A percentile compares a stretch with the other conserved stretches of the same genome.
These are phyloP conservation scores for Angomonas ambiguus DNA, from an alignment of 208 protist species.

Conservation along the genomic window DNA sequence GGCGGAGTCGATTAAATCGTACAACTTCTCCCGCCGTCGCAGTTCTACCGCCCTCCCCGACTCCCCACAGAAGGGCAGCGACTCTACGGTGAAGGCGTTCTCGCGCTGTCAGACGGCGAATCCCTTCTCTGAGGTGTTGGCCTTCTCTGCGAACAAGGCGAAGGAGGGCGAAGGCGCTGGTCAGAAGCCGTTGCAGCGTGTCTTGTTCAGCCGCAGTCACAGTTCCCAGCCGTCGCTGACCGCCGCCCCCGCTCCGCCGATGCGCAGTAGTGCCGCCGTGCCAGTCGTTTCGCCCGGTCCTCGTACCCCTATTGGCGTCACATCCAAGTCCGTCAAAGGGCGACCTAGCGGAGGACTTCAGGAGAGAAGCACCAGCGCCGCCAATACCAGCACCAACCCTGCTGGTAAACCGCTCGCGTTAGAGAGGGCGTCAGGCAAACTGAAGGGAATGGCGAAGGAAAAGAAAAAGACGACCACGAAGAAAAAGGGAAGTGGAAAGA, in stretches of 20 bases:
- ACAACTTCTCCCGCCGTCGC: conserved; percentile 49
- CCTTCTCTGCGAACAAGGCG: conserved; percentile 2
- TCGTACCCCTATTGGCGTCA: conserved; percentile 12
- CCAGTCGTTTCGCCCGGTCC: conserved; percentile 11
- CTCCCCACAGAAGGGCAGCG: background rate
- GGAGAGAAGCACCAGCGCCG: conserved; percentile 44
- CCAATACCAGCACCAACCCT: conserved; percentile 21
- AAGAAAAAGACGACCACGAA: background rate
- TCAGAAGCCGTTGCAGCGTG: background rate
- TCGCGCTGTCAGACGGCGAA: conserved; percentile 28
- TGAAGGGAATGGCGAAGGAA: conserved; percentile 5
- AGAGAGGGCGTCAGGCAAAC: background rate
- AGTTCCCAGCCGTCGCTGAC: background rate
- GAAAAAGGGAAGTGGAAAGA: conserved; percentile 1
- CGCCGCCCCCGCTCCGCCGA: background rate
- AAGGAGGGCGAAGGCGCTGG: background rate
- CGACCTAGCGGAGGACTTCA: conserved; percentile 18
- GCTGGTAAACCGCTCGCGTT: background rate
- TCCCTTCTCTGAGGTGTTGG: background rate
- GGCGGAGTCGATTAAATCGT: conserved; percentile 36
- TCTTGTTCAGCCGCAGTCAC: conserved; percentile 15
- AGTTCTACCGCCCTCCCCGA: conserved; percentile 12
- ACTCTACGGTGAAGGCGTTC: conserved; percentile 9
- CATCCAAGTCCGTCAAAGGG: conserved; percentile 6
- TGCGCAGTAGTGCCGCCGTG: background rate